phyloP scores from a whole-genome alignment of 2,329 filamentous ascomycete genomes.

The Aspergillus melleus region DNA sequence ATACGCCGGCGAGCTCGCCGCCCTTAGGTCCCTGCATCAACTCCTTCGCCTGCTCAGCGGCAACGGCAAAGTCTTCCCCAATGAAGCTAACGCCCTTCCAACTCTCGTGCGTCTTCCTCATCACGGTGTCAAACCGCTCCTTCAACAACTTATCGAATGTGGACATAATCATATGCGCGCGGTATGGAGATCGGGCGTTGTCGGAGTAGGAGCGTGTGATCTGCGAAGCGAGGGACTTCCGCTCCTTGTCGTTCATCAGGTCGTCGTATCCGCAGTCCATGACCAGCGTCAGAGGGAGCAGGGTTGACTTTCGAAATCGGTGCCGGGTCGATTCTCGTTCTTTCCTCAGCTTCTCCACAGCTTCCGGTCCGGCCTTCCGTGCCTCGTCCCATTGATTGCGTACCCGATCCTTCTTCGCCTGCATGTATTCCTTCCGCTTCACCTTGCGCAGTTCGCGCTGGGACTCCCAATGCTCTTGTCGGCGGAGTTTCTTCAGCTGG shows the following conservation, averaged over 20 bases:
- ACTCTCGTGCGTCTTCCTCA: conserved; percentile 68
- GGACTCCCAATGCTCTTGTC: conserved; percentile 73
- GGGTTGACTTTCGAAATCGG: conserved; percentile 43
- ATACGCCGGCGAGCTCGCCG: conserved; percentile 60
- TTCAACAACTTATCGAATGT: conserved; percentile 75
- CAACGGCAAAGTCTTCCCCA: conserved; percentile 71
- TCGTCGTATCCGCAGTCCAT: conserved; percentile 92
- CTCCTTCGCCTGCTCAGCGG: conserved; percentile 64
- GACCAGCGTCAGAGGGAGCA: conserved; percentile 76
- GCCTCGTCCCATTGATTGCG: conserved; percentile 41
- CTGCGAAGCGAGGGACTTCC: conserved; percentile 78
- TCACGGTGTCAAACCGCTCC: conserved; percentile 74
- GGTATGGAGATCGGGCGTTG: conserved; percentile 68
- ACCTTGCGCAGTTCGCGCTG: conserved; percentile 60
- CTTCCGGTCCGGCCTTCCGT: conserved; percentile 26
- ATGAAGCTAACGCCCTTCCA: conserved; percentile 80
- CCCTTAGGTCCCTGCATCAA: conserved; percentile 62
- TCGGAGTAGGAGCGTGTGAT: conserved; percentile 88
- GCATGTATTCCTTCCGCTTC: conserved; percentile 58
- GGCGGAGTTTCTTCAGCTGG: conserved; percentile 75
- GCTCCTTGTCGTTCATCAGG: conserved; percentile 83
- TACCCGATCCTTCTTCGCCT: conserved; percentile 54
- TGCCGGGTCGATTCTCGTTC: conserved; percentile 24
- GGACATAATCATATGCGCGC: conserved; percentile 72
- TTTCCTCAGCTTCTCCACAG: conserved; percentile 28